These are phyloP conservation scores for Globisporangium ultimum DNA, from an alignment of 352 stramenopile genomes.

Conservation along the genomic window DNA sequence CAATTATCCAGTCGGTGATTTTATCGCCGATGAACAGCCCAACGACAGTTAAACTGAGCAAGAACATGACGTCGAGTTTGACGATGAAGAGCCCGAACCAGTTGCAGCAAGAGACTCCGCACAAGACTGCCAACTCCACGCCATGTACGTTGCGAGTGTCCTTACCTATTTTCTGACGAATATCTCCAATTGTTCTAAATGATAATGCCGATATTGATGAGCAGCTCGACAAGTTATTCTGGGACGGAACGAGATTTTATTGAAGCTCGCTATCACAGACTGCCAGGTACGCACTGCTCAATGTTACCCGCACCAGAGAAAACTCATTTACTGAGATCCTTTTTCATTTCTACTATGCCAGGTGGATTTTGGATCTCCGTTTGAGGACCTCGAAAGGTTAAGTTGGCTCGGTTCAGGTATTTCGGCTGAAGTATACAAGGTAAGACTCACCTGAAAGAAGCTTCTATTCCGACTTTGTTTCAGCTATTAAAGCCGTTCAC, in stretches of 20 bases:
- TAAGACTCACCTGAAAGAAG: slow-evolving; percentile 7
- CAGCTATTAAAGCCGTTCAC: too few relatives aligned
- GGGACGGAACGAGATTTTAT: slow-evolving; percentile 23
- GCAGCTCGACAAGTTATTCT: slow-evolving; percentile 16
- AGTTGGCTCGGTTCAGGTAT: slow-evolving; percentile 64
- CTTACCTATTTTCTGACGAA: background rate
- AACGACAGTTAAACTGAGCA: slow-evolving; percentile 29
- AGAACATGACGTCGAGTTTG: slow-evolving; percentile 31
- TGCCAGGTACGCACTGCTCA: slow-evolving; percentile 15
- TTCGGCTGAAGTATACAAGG: slow-evolving; percentile 72
- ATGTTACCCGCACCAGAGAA: background rate
- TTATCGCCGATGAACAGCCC: slow-evolving; percentile 37
- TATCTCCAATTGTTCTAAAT: background rate
- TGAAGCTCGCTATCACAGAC: slow-evolving; percentile 20
- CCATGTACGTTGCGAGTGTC: slow-evolving; percentile 7
- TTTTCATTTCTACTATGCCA: slow-evolving; percentile 6
- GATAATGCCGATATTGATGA: background rate
- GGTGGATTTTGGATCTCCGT: slow-evolving; percentile 16
- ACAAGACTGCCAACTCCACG: slow-evolving; percentile 6
- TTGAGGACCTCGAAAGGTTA: slow-evolving; percentile 55
- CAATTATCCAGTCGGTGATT: slow-evolving; percentile 6
- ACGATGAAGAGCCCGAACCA: slow-evolving; percentile 34
- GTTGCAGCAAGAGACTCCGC: slow-evolving; percentile 3
- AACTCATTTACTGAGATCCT: background rate
- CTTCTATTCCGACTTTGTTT: background rate